Percentiles rank a stretch among this genome's conserved stretches.
phyloP scores from a whole-genome alignment of 345 rosid species.

The Dipteronia sinensis region DNA sequence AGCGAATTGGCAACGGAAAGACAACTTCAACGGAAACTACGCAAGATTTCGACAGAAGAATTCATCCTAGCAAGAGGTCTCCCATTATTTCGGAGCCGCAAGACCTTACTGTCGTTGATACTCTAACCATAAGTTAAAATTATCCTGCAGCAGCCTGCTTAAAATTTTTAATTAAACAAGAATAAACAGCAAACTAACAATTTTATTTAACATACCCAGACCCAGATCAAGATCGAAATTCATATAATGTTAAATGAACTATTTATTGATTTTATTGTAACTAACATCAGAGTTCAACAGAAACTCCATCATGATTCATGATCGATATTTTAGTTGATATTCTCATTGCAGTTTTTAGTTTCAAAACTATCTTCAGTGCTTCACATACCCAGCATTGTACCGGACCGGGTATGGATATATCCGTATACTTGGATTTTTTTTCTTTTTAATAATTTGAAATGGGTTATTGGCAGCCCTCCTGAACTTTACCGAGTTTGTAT shows the following conservation, averaged over 20 bases:
- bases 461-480: too few species aligned
- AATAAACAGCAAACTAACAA: not conserved
- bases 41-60: constrained; percentile 27
- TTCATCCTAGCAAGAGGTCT: constrained; percentile 19
- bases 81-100: constrained; percentile 27
- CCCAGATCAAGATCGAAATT: not conserved
- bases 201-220: not conserved
- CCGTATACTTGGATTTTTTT: too few species aligned
- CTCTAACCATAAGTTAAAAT: not conserved
- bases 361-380: too few species aligned
- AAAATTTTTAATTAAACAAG: not conserved
- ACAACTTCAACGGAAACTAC: constrained; percentile 12
- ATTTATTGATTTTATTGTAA: constrained; percentile 5
- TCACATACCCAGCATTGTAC: too few species aligned
- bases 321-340: too few species aligned
- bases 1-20: constrained; percentile 31
- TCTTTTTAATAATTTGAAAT: too few species aligned
- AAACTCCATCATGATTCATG: not conserved
- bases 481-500: too few species aligned
- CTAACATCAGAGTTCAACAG: not conserved
- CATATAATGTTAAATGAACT: not conserved
- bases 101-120: constrained; percentile 12
- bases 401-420: too few species aligned
- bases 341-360: too few species aligned
- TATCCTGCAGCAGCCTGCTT: not conserved